These are phyloP conservation scores for Scedosporium minutisporum DNA, from an alignment of 2,329 filamentous ascomycete genomes.

Conservation along the genomic window DNA sequence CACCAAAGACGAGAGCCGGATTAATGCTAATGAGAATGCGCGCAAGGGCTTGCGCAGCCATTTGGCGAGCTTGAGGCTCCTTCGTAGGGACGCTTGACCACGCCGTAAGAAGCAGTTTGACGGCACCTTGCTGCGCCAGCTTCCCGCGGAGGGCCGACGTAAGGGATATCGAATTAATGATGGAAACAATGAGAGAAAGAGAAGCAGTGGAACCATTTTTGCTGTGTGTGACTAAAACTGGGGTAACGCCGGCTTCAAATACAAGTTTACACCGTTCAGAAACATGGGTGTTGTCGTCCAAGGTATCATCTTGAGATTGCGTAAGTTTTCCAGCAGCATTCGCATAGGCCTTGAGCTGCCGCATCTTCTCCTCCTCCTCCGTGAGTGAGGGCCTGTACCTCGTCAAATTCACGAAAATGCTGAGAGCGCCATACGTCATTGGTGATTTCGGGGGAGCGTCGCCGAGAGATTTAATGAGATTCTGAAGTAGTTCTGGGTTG, in stretches of 20 bases:
- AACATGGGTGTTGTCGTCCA: constrained; percentile 71
- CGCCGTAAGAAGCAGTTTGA: constrained; percentile 70
- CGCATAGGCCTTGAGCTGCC: constrained; percentile 87
- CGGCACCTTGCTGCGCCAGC: constrained; percentile 86
- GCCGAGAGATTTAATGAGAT: constrained; percentile 54
- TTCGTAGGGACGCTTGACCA: constrained; percentile 52
- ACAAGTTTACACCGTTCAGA: constrained; percentile 65
- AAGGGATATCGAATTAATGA: constrained; percentile 68
- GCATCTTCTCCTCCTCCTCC: constrained; percentile 87
- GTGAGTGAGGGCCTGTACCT: constrained; percentile 66
- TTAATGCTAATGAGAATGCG: constrained; percentile 82
- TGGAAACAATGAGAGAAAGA: constrained; percentile 62
- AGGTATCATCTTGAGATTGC: constrained; percentile 48
- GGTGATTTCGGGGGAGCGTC: constrained; percentile 55
- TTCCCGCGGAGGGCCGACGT: constrained; percentile 64
- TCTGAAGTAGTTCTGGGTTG: constrained; percentile 59
- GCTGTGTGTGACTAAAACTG: constrained; percentile 66
- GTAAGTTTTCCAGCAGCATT: constrained; percentile 59
- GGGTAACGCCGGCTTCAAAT: constrained; percentile 68
- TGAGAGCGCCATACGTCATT: constrained; percentile 75
- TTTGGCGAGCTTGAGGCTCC: constrained; percentile 37
- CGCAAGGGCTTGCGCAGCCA: constrained; percentile 70
- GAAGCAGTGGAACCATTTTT: constrained; percentile 64
- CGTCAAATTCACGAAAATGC: constrained; percentile 77
- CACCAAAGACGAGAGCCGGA: constrained; percentile 72